Conservation (phyloP, 2,329 filamentous ascomycete species). For the Boeremia lycopersici region DNA sequence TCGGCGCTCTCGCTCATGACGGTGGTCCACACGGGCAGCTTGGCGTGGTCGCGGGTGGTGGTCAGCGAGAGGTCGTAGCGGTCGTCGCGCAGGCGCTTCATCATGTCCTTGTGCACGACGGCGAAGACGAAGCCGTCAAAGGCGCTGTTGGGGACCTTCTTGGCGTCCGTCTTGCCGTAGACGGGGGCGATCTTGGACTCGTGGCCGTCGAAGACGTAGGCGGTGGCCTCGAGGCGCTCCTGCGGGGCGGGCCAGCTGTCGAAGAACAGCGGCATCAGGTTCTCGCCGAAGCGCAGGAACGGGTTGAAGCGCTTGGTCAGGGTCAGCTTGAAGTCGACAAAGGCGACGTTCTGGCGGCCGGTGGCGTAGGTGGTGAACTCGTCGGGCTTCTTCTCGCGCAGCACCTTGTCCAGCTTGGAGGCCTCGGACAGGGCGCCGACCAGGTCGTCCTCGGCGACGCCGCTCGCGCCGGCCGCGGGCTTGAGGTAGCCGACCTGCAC, state of each 20-base stretch:
- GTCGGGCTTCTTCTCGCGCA: constrained; percentile 86
- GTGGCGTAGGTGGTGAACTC: constrained; percentile 89
- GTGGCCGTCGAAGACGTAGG: constrained; percentile 91
- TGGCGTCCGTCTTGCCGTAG: constrained; percentile 65
- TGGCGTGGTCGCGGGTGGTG: constrained; percentile 87
- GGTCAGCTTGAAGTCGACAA: constrained; percentile 82
- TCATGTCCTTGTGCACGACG: constrained; percentile 90
- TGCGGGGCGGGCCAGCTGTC: constrained; percentile 73
- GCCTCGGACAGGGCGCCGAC: constrained; percentile 49
- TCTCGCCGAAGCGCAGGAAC: constrained; percentile 68
- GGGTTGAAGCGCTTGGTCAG: constrained; percentile 90
- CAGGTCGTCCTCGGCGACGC: constrained; percentile 48
- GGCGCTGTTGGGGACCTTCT: constrained; percentile 65
- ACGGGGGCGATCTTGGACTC: constrained; percentile 77
- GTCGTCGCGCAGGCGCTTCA: constrained; percentile 88
- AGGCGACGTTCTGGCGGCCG: constrained; percentile 90
- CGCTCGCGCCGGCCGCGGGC: constrained; percentile 52
- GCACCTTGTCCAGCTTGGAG: constrained; percentile 61
- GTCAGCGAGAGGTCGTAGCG: constrained; percentile 95
- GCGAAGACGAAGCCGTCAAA: constrained; percentile 96
- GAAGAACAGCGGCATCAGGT: constrained; percentile 73
- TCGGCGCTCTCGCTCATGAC: constrained; percentile 98
- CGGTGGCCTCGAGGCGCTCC: constrained; percentile 76
- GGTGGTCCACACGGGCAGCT: constrained; percentile 87
- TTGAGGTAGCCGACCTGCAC: constrained; percentile 79